Base-by-base conservation (phyloP, 1,284 basidiomycete genomes). In the Thelephora terrestris region DNA sequence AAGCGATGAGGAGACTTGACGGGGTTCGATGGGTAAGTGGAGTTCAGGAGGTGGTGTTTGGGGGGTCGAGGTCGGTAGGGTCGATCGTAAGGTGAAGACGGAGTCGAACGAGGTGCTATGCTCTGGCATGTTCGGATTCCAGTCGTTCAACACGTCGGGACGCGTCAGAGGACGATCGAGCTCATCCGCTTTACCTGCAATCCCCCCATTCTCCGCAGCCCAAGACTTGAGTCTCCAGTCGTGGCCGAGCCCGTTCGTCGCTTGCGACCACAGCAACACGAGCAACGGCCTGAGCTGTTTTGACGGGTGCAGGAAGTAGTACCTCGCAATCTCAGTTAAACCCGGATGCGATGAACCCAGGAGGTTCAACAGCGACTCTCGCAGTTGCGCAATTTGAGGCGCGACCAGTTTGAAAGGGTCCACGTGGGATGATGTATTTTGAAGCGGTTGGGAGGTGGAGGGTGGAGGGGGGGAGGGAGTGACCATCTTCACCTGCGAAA, bases 271-370 rank as follows among this genome's bases (percentile, higher is more conserved):
- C 44, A 99, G 78, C 25, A 99, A 77, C 27, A 98, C 89, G 40
- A 98, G 75, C 54, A 95, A 71, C 1, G 95, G 93, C 14, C 95
- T 80, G 21, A 98, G 75, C 61, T 97, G 92, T 63, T 96, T 96
- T 20, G 90, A 86, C 10, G 85, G 82, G 47, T 84, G 79, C 51
- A 88, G 73, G 64, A 98, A 96, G 70, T 97, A 97, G 68, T 93
- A 96, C 57, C 91, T 82, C 4, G 94, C 92, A 52, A 97, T 85
- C 49, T 86, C 79, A 54, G 87, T 83, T 49, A 99, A 79, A 1
- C 82, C 79, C 2, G 92, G 88, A 64, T 98, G 90, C 9, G 90
- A 86, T 2, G 88, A 87, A 24, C 92, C 93, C 10, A 99, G 76
- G 37, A 99, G 74, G 53, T 75, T 71, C 54, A 92, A 74, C 25